These are phyloP conservation scores for Pholiota adiposa DNA, from an alignment of 1,284 basidiomycete genomes.

Conservation along the genomic window DNA sequence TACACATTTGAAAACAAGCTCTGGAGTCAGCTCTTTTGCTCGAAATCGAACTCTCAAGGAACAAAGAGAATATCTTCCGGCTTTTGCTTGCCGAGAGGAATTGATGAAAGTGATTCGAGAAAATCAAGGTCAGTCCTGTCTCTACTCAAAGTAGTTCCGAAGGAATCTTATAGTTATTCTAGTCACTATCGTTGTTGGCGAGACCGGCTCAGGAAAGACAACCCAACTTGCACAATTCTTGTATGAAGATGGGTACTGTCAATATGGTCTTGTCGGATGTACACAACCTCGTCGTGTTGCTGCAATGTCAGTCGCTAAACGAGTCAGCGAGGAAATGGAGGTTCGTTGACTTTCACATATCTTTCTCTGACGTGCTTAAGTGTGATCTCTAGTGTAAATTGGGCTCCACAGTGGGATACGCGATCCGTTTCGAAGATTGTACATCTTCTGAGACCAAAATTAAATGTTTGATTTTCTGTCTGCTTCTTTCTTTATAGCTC, in stretches of 20 bases:
- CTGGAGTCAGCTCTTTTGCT: slow-evolving; percentile 86
- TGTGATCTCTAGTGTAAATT: slow-evolving; percentile 69
- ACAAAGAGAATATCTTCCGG: slow-evolving; percentile 96
- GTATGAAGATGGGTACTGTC: slow-evolving; percentile 95
- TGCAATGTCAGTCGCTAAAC: slow-evolving; percentile 98
- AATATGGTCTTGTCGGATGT: slow-evolving; percentile 89
- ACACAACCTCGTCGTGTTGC: slow-evolving; percentile 98
- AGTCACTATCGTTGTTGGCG: slow-evolving; percentile 94
- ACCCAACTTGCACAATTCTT: slow-evolving; percentile 92
- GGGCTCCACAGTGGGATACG: slow-evolving; percentile 90
- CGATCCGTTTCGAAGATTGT: slow-evolving; percentile 98
- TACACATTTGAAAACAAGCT: slow-evolving; percentile 79
- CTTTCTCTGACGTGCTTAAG: slow-evolving; percentile 3
- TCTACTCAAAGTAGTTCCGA: background rate
- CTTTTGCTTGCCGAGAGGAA: slow-evolving; percentile 97
- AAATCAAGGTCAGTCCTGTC: slow-evolving; percentile 78
- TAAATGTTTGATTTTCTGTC: slow-evolving; percentile 68
- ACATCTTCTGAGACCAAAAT: slow-evolving; percentile 92
- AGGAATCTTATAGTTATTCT: background rate
- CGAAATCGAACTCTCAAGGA: slow-evolving; percentile 87
- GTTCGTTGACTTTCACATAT: slow-evolving; percentile 37
- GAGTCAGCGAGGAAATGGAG: slow-evolving; percentile 96
- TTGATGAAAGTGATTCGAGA: slow-evolving; percentile 90
- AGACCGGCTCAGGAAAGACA: slow-evolving; percentile 96
- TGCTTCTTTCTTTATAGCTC: background rate